Percentiles rank a stretch among this genome's conserved stretches.
Evolutionary conservation across 2,329 filamentous ascomycete species (phyloP).

Genomic region (Penicillium sp.): DNA sequence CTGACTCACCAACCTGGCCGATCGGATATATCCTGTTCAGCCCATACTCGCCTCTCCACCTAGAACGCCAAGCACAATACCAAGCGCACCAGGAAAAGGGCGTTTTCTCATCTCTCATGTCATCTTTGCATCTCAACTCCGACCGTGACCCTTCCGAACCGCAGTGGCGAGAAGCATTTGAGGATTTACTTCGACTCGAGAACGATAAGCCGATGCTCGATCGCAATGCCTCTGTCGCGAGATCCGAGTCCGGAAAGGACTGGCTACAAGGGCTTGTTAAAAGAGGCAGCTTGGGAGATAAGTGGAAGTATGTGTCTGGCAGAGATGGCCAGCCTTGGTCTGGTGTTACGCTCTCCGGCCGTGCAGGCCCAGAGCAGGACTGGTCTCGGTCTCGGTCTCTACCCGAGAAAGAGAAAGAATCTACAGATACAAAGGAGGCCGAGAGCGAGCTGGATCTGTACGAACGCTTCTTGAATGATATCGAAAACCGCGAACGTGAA

Average conservation of each 20-base stretch:
- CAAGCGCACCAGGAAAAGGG: constrained; percentile 29
- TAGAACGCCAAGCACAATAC: constrained; percentile 49
- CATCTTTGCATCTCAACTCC: constrained; percentile 32
- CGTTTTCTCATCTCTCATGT: constrained; percentile 37
- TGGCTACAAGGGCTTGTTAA: constrained; percentile 44
- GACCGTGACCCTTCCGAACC: constrained; percentile 38
- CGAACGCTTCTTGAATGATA: constrained; percentile 48
- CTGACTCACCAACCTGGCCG: constrained; percentile 42
- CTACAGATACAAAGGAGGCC: constrained; percentile 16
- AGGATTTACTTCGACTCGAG: constrained; percentile 56
- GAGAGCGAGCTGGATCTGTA: constrained; percentile 56
- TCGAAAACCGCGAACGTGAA: constrained; percentile 35
- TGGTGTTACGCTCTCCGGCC: constrained; percentile 23
- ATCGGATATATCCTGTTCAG: constrained; percentile 48
- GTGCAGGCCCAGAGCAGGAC: constrained; percentile 4
- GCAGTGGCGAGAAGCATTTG: constrained; percentile 59
- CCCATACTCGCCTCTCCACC: constrained; percentile 56
- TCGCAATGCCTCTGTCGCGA: constrained; percentile 21
- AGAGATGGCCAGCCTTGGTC: constrained; percentile 25
- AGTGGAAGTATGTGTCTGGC: constrained; percentile 37
- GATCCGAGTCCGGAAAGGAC: constrained; percentile 35
- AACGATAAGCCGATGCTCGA: constrained; percentile 47
- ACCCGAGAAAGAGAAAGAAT: constrained; percentile 20
- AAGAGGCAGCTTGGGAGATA: constrained; percentile 44
- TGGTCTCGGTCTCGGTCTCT: constrained; percentile 12